Conservation (phyloP, 1,139 yeast genomes). For the Pichia sorboxylosa region DNA sequence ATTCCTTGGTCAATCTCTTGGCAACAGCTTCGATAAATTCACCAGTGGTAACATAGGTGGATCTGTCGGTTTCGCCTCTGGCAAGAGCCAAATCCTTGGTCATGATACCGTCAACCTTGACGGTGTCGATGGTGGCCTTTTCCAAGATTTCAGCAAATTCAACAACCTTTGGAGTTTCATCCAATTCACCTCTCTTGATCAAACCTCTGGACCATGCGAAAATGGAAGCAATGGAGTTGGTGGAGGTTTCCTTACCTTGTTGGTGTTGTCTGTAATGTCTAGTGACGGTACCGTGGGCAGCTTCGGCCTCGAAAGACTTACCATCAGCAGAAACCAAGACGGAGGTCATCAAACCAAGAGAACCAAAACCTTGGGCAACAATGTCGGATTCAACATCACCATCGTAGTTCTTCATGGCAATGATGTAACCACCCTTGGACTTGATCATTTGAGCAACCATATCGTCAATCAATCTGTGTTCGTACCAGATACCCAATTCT, state of each 20-base stretch:
- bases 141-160: slow-evolving; percentile 57
- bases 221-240: slow-evolving; percentile 75
- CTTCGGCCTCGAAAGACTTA: slow-evolving; percentile 71
- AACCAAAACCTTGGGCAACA: slow-evolving; percentile 81
- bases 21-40: slow-evolving; percentile 69
- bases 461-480: slow-evolving; percentile 75
- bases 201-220: slow-evolving; percentile 85
- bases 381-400: slow-evolving; percentile 82
- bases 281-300: slow-evolving; percentile 83
- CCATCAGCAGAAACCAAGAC: slow-evolving; percentile 82
- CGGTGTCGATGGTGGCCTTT: slow-evolving; percentile 60
- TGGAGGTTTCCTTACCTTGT: slow-evolving; percentile 74
- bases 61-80: slow-evolving; percentile 30
- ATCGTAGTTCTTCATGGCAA: slow-evolving; percentile 77
- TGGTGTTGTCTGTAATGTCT: slow-evolving; percentile 80
- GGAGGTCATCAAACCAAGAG: slow-evolving; percentile 75
- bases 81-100: slow-evolving; percentile 72
- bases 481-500: slow-evolving; percentile 60
- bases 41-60: slow-evolving; percentile 56
- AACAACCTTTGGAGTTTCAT: slow-evolving; percentile 58
- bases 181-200: slow-evolving; percentile 70
- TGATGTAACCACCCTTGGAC: slow-evolving; percentile 72
- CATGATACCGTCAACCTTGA: slow-evolving; percentile 63
- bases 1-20: slow-evolving; percentile 27
- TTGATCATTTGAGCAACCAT: slow-evolving; percentile 87